Base-by-base conservation (phyloP, 208 protist species). In the Leishmania turanica region DNA sequence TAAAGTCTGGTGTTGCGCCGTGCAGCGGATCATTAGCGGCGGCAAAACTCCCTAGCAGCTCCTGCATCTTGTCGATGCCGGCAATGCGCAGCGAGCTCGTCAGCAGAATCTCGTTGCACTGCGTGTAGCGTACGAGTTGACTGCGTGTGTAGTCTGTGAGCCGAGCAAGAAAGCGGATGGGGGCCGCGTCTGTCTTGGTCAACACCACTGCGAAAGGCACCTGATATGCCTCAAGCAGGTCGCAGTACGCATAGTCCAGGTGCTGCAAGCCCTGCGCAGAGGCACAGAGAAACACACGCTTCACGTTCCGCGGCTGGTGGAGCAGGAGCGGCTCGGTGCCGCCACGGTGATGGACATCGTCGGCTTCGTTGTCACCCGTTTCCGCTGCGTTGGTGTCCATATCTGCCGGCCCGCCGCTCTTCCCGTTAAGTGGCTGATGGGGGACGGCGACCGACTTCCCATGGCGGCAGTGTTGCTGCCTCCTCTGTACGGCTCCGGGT, bases 31-130 rank as follows among this genome's bases (percentile, higher is more conserved):
- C 87, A 76, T 93, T 82, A 21, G 75, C 76, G 8, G 86, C 71
- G 0, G 90, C 85, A 66, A 97, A 84, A 72, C 89, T 89, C 6
- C 84, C 90, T 78, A 98, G 89, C 27, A 98, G 75, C 66, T 91
- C 88, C 83, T 98, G 95, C 69, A 98, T 82, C 81, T 96, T 96
- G 77, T 95, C 89, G 79, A 98, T 95, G 9, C 95, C 95, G 15
- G 93, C 92, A 27, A 98, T 86, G 2, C 93, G 89, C 72, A 98
- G 79, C 49, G 93, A 89, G 84, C 93, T 96, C 65, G 89, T 86
- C 62, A 98, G 86, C 84, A 97, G 88, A 49, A 98, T 87, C 79
- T 97, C 93, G 54, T 97, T 93, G 83, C 95, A 98, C 42, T 96
- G 87, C 60, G 81, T 89, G 85, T 95, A 98, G 73, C 91, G 86